Evolutionary conservation across 1,284 basidiomycete genomes (phyloP), one percentile per base, ranked within the genome.

Genomic region (Ceratobasidium papillatum): DNA sequence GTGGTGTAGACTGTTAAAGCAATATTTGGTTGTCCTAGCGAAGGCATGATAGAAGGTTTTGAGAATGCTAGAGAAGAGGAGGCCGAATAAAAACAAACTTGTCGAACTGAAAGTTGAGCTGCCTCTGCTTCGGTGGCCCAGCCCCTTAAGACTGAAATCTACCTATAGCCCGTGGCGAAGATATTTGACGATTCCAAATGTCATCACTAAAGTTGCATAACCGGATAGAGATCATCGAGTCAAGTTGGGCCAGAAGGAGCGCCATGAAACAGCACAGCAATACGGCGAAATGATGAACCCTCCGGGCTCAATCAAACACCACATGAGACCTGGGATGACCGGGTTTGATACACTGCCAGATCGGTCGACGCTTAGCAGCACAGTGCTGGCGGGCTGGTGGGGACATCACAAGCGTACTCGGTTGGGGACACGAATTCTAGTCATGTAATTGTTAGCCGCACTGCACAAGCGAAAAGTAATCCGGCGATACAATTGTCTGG

Each of bases 1-100:
- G 82, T 81, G 72, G 80, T 75, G 77, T 87, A 85, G 76, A 85
- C 82, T 69, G 86, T 81, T 76, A 89, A 82, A 47, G 82, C 73
- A 51, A 81, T 77, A 47, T 74, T 71, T n/a, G 54, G 68, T 25
- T 41, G 68, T 32, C 43, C 49, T 17, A 71, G 45, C 19, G 68
- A 71, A 71, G 68, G 68, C 68, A 71, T 71, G 65, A 27, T 58
- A 32, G 25, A 59, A 61, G 38, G 34, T 27, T 34, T 30, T 30
- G 54, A 56, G 30, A 34, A 19, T 14, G 12, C 12, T 47, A 49
- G 36, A 58, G 22, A 43, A 30, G 36, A 71, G 19, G 25, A 71
- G 30, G 17, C 36, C 27, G 9, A 30, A n/a, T n/a, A 43, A 34
- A 4, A 61, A 34, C 12, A 34, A 27, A 27, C 38, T 8, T 27